Evolutionary conservation across 805 yeast species (phyloP).

Genomic region (Naumovozyma baii): DNA sequence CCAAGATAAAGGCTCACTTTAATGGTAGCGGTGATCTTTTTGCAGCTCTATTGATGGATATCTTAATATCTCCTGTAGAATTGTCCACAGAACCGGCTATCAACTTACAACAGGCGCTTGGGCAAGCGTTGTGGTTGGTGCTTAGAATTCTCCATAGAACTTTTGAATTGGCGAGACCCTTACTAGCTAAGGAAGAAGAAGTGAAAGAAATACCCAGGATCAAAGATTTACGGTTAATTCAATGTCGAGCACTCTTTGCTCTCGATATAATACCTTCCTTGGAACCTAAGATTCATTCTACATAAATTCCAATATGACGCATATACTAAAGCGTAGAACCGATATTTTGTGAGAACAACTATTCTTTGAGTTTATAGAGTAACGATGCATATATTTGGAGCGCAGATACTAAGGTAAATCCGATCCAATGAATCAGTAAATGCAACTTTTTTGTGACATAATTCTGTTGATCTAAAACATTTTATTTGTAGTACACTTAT

Average conservation of each 20-base stretch:
- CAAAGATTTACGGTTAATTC: conserved; percentile 38
- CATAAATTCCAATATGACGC: too few relatives aligned
- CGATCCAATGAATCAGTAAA: too few relatives aligned
- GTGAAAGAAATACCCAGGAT: conserved; percentile 9
- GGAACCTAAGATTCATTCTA: not conserved
- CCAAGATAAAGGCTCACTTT: conserved; percentile 48
- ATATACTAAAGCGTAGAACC: too few relatives aligned
- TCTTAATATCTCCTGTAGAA: too few relatives aligned
- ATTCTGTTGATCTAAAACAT: too few relatives aligned
- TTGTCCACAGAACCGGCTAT: too few relatives aligned
- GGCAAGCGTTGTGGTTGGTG: conserved; percentile 34
- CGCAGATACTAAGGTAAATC: too few relatives aligned
- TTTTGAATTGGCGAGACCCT: not conserved
- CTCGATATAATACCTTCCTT: not conserved
- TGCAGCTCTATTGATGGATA: conserved; percentile 48
- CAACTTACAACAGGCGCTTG: conserved; percentile 28
- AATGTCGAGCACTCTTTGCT: conserved; percentile 28
- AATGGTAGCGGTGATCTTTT: conserved; percentile 73
- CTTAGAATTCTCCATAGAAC: conserved; percentile 32
- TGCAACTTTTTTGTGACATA: too few relatives aligned
- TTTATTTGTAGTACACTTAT: too few relatives aligned
- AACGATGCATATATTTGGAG: too few relatives aligned
- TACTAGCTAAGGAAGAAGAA: not conserved
- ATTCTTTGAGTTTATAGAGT: too few relatives aligned
- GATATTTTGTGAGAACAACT: too few relatives aligned